Conservation (phyloP, 169 alveolate species). For the Plasmodium sp. region DNA sequence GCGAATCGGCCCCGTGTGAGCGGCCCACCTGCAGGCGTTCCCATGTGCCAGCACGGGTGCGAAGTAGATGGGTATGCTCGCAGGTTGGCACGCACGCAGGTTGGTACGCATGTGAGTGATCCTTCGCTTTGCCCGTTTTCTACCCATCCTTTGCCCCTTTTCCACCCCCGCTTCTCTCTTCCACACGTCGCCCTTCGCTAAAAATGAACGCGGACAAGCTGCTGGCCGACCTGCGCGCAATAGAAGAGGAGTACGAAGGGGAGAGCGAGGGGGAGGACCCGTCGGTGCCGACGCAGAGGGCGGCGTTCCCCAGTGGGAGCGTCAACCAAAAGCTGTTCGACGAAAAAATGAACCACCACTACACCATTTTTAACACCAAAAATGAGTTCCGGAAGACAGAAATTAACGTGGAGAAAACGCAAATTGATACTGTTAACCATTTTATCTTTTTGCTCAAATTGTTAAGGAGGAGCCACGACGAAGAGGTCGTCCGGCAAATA, state of each 20-base stretch:
- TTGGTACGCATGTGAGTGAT: background rate
- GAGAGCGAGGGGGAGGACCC: background rate
- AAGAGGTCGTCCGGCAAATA: constrained; percentile 1
- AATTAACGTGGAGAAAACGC: constrained; percentile 41
- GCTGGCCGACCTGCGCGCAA: constrained; percentile 7
- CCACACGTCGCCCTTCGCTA: no score
- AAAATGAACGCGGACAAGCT: constrained; percentile 27
- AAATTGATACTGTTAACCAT: constrained; percentile 7
- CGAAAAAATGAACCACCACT: constrained; percentile 5
- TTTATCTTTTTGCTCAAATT: constrained; percentile 56
- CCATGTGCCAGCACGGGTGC: background rate
- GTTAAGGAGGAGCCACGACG: background rate
- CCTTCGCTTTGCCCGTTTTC: no score
- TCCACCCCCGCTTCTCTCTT: no score
- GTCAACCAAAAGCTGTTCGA: background rate
- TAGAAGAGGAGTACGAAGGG: constrained; percentile 21
- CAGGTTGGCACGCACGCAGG: background rate
- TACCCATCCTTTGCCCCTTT: no score
- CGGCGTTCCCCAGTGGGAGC: background rate
- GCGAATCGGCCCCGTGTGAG: background rate
- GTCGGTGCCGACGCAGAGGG: background rate
- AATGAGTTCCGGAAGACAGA: constrained; percentile 34
- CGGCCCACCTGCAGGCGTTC: background rate
- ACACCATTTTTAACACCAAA: constrained; percentile 54
- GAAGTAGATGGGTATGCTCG: background rate